Conservation (phyloP, 192 early-diverging fungal species). For the Diversispora epigaea region DNA sequence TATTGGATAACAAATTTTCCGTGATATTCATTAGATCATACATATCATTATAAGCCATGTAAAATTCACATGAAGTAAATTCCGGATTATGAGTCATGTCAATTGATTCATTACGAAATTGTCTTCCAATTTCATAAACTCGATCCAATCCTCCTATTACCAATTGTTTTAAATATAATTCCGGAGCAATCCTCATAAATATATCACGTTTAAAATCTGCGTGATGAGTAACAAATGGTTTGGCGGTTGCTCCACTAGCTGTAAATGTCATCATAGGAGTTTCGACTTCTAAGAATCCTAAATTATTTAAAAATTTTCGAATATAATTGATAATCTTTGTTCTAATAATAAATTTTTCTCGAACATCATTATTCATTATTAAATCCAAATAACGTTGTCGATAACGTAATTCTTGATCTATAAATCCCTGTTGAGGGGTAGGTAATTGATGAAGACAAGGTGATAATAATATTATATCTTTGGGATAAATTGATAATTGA, state of each 20-base stretch:
- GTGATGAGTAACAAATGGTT: slow-evolving; percentile 99
- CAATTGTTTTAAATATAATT: slow-evolving; percentile 96
- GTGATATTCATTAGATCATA: slow-evolving; percentile 96
- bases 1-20: slow-evolving; percentile 72
- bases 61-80: slow-evolving; percentile 99
- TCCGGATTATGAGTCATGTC: slow-evolving; percentile 99
- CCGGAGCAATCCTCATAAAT: slow-evolving; percentile 98
- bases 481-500: slow-evolving; percentile 93
- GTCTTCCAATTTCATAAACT: slow-evolving; percentile 98
- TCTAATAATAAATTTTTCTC: slow-evolving; percentile 91
- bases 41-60: slow-evolving; percentile 99
- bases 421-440: slow-evolving; percentile 91
- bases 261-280: slow-evolving; percentile 99
- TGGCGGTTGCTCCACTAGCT: slow-evolving; percentile 94
- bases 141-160: slow-evolving; percentile 97
- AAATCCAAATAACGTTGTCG: slow-evolving; percentile 97
- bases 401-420: slow-evolving; percentile 95
- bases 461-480: slow-evolving; percentile 80
- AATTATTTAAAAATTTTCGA: slow-evolving; percentile 89
- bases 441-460: slow-evolving; percentile 97
- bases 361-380: slow-evolving; percentile 96
- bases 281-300: slow-evolving; percentile 91
- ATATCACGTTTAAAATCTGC: slow-evolving; percentile 98
- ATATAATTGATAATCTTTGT: slow-evolving; percentile 96
- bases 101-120: slow-evolving; percentile 99